A percentile compares a stretch with the other conserved stretches of the same genome.
phyloP scores from a whole-genome alignment of 2,329 filamentous ascomycete species.

The Pseudovirgaria hyperparasitica region DNA sequence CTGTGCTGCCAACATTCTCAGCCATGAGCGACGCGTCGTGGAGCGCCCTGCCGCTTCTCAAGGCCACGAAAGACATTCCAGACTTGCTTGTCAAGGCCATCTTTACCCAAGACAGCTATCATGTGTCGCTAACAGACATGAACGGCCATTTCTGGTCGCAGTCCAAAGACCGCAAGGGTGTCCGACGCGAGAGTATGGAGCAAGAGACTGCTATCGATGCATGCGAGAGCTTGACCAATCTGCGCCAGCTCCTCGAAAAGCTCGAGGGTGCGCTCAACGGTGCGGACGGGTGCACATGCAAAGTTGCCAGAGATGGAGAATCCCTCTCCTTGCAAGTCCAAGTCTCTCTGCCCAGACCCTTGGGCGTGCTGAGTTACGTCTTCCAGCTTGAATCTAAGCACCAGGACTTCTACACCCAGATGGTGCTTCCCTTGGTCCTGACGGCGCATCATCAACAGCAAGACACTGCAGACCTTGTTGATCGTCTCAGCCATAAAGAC shows the following conservation, averaged over 20 bases:
- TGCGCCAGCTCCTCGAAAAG: constrained; percentile 53
- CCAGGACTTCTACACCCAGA: constrained; percentile 31
- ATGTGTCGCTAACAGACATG: constrained; percentile 56
- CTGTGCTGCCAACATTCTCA: too few relatives aligned
- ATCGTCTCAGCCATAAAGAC: constrained; percentile 44
- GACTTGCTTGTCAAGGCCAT: constrained; percentile 49
- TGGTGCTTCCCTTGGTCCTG: constrained; percentile 41
- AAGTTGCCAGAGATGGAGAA: constrained; percentile 20
- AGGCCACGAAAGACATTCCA: constrained; percentile 31
- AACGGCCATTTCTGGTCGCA: constrained; percentile 65
- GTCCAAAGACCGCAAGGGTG: constrained; percentile 45
- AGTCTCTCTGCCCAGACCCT: constrained; percentile 47
- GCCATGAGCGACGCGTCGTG: too few relatives aligned
- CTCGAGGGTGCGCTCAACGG: constrained; percentile 37
- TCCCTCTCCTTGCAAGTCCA: constrained; percentile 41
- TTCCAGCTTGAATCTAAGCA: constrained; percentile 39
- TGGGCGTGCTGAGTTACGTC: constrained; percentile 53
- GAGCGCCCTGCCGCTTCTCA: constrained; percentile 17
- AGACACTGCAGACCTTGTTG: constrained; percentile 36
- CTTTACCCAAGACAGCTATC: constrained; percentile 47
- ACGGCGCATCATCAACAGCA: constrained; percentile 34
- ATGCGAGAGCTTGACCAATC: constrained; percentile 51
- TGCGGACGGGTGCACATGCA: constrained; percentile 22
- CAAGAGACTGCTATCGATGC: constrained; percentile 63
- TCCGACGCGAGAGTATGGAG: constrained; percentile 48